Conservation (phyloP, 345 rosid genomes). For the Anacardium occidentale region DNA sequence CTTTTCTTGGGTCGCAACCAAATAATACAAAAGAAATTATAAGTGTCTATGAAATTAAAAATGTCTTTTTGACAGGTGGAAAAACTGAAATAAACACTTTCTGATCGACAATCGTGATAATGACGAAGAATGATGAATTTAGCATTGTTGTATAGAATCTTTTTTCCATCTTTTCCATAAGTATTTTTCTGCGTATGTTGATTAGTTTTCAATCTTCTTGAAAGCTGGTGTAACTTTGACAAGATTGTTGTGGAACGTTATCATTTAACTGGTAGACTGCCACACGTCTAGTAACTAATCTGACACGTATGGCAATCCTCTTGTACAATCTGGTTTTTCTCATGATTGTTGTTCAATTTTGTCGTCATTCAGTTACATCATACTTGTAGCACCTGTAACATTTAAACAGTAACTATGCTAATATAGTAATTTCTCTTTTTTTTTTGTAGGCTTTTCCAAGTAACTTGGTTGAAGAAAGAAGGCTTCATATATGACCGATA, state of each 20-base stretch:
- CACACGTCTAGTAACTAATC: too few relatives aligned
- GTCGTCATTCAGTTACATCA: slow-evolving; percentile 11
- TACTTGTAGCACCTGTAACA: background rate
- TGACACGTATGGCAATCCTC: too few relatives aligned
- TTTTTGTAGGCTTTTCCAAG: slow-evolving; percentile 90
- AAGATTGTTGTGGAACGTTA: too few relatives aligned
- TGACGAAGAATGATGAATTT: background rate
- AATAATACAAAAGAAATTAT: too few relatives aligned
- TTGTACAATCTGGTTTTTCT: background rate
- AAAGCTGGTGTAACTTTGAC: too few relatives aligned
- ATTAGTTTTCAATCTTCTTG: background rate
- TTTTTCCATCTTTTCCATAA: background rate
- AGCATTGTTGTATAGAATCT: background rate
- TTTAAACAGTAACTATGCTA: slow-evolving; percentile 20
- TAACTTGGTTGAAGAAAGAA: slow-evolving; percentile 77
- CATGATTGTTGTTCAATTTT: slow-evolving; percentile 2
- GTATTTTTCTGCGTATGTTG: background rate
- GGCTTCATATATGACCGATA: slow-evolving; percentile 83
- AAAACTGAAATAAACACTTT: too few relatives aligned
- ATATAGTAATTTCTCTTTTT: slow-evolving; percentile 33
- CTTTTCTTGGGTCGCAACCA: too few relatives aligned
- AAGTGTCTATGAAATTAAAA: too few relatives aligned
- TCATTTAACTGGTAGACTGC: too few relatives aligned
- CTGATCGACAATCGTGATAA: background rate
- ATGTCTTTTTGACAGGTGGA: too few relatives aligned